Percentiles rank a stretch among this genome's conserved stretches.
These are phyloP conservation scores for Geranium rotundifolium DNA, from an alignment of 345 rosid genomes.

Conservation along the genomic window DNA sequence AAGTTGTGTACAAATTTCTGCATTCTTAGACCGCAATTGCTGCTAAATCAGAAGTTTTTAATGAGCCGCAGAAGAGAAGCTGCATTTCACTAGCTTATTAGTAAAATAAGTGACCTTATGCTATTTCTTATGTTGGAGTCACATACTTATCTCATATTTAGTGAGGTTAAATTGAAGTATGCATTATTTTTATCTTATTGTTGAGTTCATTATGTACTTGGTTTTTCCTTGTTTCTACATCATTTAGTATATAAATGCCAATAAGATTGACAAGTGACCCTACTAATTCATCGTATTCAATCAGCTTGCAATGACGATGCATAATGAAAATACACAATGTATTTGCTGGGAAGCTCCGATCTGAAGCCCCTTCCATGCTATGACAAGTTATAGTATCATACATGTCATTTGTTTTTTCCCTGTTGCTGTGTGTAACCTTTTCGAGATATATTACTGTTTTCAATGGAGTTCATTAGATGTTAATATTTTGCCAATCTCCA, in stretches of 20 bases:
- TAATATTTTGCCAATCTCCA: too few relatives aligned
- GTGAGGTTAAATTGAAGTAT: neutral
- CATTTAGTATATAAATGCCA: neutral
- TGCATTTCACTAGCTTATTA: neutral
- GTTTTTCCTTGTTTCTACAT: neutral
- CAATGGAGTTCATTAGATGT: neutral
- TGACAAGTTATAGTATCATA: too few relatives aligned
- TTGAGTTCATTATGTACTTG: neutral
- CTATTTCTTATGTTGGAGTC: neutral
- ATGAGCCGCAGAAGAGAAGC: neutral
- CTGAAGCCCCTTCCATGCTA: neutral
- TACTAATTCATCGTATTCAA: constrained; percentile 51
- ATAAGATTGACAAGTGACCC: too few relatives aligned
- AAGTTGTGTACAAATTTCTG: too few relatives aligned
- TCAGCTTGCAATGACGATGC: constrained; percentile 62
- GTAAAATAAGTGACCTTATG: neutral
- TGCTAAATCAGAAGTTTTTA: neutral
- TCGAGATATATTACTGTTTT: neutral
- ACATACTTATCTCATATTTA: too few relatives aligned
- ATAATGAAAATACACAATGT: neutral
- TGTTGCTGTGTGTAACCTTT: neutral
- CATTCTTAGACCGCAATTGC: neutral
- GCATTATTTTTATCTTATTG: too few relatives aligned
- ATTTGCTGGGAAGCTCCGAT: constrained; percentile 31
- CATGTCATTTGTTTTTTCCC: neutral